phyloP scores from a whole-genome alignment of 305 asterid species.

The Fraxinus nigra region DNA sequence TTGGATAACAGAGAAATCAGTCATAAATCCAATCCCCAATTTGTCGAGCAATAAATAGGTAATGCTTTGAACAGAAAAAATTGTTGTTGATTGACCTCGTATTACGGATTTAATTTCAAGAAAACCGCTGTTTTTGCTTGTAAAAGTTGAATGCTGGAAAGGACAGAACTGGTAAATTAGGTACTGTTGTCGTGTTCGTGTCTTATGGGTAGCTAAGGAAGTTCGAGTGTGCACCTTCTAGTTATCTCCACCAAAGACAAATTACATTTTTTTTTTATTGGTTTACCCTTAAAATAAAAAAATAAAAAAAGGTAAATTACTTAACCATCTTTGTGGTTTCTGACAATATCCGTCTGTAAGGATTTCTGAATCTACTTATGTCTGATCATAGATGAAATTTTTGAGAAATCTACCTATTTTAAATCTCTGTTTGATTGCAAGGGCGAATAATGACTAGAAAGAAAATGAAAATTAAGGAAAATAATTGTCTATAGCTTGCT shows the following conservation, averaged over 20 bases:
- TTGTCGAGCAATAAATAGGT: slow-evolving; percentile 27
- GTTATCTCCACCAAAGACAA: neutral
- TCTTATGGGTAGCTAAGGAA: neutral
- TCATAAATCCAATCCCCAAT: slow-evolving; percentile 21
- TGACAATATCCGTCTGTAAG: neutral
- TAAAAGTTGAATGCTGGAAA: neutral
- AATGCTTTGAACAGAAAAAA: neutral
- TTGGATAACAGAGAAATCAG: slow-evolving; percentile 30
- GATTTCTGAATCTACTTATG: neutral
- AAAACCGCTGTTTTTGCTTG: neutral
- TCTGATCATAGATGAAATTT: too few relatives aligned
- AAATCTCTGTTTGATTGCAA: too few relatives aligned
- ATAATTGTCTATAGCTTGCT: too few relatives aligned
- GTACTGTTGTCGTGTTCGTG: neutral
- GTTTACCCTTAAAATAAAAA: too few relatives aligned
- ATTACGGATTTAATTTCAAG: slow-evolving; percentile 1
- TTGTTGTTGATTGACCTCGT: neutral
- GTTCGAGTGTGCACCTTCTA: neutral
- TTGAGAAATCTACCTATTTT: neutral
- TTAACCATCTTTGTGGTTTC: neutral
- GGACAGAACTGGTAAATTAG: neutral
- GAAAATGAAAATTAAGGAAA: too few relatives aligned
- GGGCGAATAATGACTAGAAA: too few relatives aligned
- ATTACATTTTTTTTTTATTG: neutral
- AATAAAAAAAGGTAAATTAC: neutral